These are phyloP conservation scores for Russula vinacea DNA, from an alignment of 768 basidiomycete species.

Conservation along the genomic window DNA sequence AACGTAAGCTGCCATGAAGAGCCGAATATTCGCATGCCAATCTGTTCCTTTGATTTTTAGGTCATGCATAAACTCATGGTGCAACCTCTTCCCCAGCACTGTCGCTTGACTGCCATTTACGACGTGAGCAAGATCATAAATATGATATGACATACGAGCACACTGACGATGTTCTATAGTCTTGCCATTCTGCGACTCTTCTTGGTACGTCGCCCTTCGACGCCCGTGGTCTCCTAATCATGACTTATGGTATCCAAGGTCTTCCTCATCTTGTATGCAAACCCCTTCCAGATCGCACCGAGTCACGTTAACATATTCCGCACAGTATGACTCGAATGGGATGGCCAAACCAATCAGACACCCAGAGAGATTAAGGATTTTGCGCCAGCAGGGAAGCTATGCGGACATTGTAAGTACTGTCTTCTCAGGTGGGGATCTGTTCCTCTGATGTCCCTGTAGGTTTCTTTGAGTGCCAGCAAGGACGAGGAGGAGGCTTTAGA, in stretches of 20 bases:
- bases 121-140: slow-evolving; percentile 1
- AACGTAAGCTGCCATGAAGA: background rate
- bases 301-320: background rate
- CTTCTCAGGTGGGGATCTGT: background rate
- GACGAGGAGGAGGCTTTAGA: background rate
- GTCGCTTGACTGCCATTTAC: slow-evolving; percentile 17
- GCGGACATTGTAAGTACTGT: slow-evolving; percentile 5
- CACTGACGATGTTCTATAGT: background rate
- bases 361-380: background rate
- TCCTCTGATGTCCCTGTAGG: background rate
- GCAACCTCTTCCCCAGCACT: background rate
- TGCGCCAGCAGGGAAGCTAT: background rate
- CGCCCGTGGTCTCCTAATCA: background rate
- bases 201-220: slow-evolving; percentile 2
- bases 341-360: background rate
- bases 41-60: background rate
- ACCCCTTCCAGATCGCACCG: background rate
- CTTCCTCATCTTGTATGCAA: slow-evolving; percentile 10
- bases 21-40: background rate
- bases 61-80: slow-evolving; percentile 3
- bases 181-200: slow-evolving; percentile 8
- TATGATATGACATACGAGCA: background rate
- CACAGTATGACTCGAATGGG: background rate
- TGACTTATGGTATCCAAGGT: slow-evolving; percentile 4
- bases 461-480: slow-evolving; percentile 11